Conservation (phyloP, 2,329 filamentous ascomycete species). For the Pseudopithomyces maydicus region DNA sequence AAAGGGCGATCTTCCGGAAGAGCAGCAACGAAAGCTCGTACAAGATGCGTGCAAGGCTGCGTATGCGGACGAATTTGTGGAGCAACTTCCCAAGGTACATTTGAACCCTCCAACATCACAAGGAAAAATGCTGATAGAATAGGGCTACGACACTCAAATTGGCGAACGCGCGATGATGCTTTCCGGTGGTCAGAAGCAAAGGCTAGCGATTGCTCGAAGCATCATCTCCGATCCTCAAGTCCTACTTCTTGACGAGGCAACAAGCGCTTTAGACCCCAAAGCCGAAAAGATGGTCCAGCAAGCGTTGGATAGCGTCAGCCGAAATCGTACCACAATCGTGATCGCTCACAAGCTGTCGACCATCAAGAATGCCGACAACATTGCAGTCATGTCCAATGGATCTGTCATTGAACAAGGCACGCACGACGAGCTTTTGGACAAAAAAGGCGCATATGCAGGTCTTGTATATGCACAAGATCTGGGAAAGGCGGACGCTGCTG, state of each 20-base stretch:
- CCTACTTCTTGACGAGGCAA: constrained; percentile 89
- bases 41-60: constrained; percentile 71
- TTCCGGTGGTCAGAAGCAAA: constrained; percentile 91
- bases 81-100: constrained; percentile 56
- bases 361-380: constrained; percentile 91
- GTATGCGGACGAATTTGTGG: constrained; percentile 89
- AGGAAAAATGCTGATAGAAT: constrained; percentile 72
- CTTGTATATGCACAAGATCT: constrained; percentile 62
- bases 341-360: constrained; percentile 96
- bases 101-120: neutral
- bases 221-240: constrained; percentile 87
- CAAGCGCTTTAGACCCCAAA: constrained; percentile 87
- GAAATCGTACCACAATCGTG: constrained; percentile 88
- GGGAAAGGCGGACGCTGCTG: constrained; percentile 31
- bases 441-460: constrained; percentile 77
- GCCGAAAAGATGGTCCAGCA: constrained; percentile 93
- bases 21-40: constrained; percentile 69
- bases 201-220: constrained; percentile 87
- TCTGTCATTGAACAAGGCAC: constrained; percentile 88
- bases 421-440: constrained; percentile 77
- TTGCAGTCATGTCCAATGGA: constrained; percentile 86
- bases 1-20: constrained; percentile 49
- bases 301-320: constrained; percentile 82
- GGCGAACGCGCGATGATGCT: constrained; percentile 88
- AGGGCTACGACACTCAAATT: constrained; percentile 84